These are phyloP conservation scores for Ceriops zippeliana DNA, from an alignment of 345 rosid species.

Conservation along the genomic window DNA sequence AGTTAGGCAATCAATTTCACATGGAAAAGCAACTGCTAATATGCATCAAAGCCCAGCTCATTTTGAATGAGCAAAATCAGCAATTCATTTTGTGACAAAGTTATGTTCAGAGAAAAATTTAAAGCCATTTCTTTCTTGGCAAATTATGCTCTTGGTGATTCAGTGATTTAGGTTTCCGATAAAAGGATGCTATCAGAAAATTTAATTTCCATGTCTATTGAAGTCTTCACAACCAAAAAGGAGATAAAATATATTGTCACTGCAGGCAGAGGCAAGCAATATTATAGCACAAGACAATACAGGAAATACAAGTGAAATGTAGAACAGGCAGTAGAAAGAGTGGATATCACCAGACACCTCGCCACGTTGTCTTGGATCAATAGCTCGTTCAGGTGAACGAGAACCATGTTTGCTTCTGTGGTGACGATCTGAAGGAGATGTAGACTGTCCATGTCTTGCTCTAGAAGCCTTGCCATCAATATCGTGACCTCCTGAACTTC, in stretches of 20 bases:
- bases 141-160: neutral
- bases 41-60: neutral
- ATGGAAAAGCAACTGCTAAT: conserved; percentile 7
- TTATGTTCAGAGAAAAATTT: neutral
- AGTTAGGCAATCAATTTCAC: conserved; percentile 8
- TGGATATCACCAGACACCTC: conserved; percentile 64
- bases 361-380: conserved; percentile 41
- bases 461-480: conserved; percentile 42
- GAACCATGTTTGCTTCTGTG: conserved; percentile 55
- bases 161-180: neutral
- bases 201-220: neutral
- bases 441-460: conserved; percentile 43
- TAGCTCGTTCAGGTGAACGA: conserved; percentile 42
- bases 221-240: too few species aligned
- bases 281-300: neutral
- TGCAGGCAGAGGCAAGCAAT: neutral
- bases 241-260: neutral
- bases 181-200: neutral
- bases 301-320: neutral
- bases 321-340: conserved; percentile 14
- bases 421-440: conserved; percentile 53
- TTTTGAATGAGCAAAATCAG: neutral
- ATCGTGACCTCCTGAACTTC: conserved; percentile 56
- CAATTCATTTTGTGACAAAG: neutral
- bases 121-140: too few species aligned